A percentile compares a stretch with the other conserved stretches of the same genome.
phyloP scores from a whole-genome alignment of 139 green algal genomes.

The Chlorella sp. region DNA sequence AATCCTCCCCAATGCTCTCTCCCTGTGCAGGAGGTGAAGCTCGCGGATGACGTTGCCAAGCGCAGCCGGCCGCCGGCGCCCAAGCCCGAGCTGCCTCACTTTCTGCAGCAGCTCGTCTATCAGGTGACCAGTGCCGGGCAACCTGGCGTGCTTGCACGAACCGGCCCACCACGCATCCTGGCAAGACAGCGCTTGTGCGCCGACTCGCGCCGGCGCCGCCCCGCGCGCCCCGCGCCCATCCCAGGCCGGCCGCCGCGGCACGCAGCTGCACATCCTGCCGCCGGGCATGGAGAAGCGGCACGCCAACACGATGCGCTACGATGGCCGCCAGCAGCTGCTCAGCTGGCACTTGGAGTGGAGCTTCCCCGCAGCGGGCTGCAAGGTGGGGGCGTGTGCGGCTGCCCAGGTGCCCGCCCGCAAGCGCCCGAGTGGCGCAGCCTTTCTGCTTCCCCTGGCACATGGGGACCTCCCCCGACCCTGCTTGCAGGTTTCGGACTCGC shows the following conservation, averaged over 20 bases:
- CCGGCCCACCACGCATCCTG: too few relatives aligned
- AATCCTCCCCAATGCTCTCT: too few relatives aligned
- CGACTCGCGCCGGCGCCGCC: too few relatives aligned
- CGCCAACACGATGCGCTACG: slow-evolving; percentile 43
- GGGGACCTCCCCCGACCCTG: background rate
- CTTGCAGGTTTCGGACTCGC: background rate
- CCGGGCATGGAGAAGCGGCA: slow-evolving; percentile 45
- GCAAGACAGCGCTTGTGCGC: too few relatives aligned
- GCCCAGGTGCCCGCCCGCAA: too few relatives aligned
- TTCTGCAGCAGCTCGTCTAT: slow-evolving; percentile 39
- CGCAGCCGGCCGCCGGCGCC: slow-evolving; percentile 30
- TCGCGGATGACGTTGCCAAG: slow-evolving; percentile 41
- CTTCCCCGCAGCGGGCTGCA: slow-evolving; percentile 17
- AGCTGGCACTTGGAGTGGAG: slow-evolving; percentile 44
- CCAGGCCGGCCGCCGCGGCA: slow-evolving; percentile 3
- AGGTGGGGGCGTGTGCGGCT: background rate
- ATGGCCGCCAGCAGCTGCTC: slow-evolving; percentile 30
- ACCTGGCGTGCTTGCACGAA: background rate
- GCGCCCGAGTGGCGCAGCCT: too few relatives aligned
- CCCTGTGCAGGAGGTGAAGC: slow-evolving; percentile 42
- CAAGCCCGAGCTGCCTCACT: slow-evolving; percentile 34
- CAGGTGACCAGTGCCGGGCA: too few relatives aligned
- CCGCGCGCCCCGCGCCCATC: too few relatives aligned
- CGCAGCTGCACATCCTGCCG: slow-evolving; percentile 39
- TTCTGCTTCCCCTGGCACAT: background rate